Evolutionary conservation across 345 rosid species (phyloP).

Genomic region (Bruguiera gymnorhiza): DNA sequence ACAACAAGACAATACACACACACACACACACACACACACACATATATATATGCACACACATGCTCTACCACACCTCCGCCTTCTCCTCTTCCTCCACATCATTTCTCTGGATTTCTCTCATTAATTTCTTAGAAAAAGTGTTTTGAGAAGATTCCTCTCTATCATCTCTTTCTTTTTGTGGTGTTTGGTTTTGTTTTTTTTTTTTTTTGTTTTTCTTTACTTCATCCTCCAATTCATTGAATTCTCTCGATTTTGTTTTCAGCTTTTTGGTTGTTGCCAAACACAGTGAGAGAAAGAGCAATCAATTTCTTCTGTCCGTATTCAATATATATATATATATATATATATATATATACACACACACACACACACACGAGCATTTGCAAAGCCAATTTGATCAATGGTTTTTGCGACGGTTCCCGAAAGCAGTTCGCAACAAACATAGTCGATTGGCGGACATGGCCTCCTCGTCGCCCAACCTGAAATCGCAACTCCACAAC

Average conservation of each 20-base stretch:
- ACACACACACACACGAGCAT: too few relatives aligned
- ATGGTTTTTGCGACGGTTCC: constrained; percentile 11
- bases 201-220: too few relatives aligned
- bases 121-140: background rate
- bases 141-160: background rate
- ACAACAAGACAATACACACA: too few relatives aligned
- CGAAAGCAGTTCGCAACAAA: background rate
- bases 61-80: background rate
- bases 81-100: background rate
- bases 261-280: background rate
- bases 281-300: background rate
- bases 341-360: too few relatives aligned
- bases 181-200: too few relatives aligned
- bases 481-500: constrained; percentile 59
- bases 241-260: background rate
- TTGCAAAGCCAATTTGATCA: background rate
- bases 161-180: background rate
- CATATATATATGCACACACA: background rate
- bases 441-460: constrained; percentile 1
- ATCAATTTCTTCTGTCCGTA: too few relatives aligned
- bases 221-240: background rate
- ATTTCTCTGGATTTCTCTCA: background rate
- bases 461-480: constrained; percentile 40
- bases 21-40: background rate
- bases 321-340: too few relatives aligned